Conservation (phyloP, 202 grass and related monocot genomes). For the Saccharum hybrid region DNA sequence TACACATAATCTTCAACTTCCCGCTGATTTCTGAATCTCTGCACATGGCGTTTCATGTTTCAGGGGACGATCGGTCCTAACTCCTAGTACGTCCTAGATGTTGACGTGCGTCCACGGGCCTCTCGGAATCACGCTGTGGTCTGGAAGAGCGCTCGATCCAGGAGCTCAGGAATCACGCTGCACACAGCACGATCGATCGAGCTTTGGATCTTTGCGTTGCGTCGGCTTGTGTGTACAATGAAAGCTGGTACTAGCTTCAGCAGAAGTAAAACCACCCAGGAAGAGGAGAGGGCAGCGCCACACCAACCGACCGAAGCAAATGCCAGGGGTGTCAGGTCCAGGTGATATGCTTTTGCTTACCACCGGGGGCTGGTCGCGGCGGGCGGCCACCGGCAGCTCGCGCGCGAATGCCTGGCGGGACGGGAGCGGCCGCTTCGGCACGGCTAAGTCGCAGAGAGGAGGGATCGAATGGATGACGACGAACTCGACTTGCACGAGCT, state of each 20-base stretch:
- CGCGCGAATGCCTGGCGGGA: too few relatives aligned
- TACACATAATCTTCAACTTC: too few relatives aligned
- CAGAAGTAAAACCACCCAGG: neutral
- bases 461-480: neutral
- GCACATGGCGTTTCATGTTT: neutral
- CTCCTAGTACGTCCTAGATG: too few relatives aligned
- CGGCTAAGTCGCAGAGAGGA: too few relatives aligned
- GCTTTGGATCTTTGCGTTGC: slow-evolving; percentile 11
- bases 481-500: neutral
- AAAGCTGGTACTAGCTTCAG: neutral
- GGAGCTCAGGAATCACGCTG: neutral
- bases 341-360: too few relatives aligned
- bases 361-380: too few relatives aligned
- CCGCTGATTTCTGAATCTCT: neutral
- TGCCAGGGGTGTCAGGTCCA: too few relatives aligned
- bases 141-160: neutral
- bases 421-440: too few relatives aligned
- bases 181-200: neutral
- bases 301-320: too few relatives aligned
- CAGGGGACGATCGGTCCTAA: neutral
- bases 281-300: neutral
- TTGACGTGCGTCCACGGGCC: neutral
- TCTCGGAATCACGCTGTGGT: neutral
- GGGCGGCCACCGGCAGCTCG: too few relatives aligned
- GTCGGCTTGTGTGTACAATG: neutral